Evolutionary conservation across 345 rosid genomes (phyloP), one percentile per base, ranked within the genome.

Genomic region (Heritiera fomes): DNA sequence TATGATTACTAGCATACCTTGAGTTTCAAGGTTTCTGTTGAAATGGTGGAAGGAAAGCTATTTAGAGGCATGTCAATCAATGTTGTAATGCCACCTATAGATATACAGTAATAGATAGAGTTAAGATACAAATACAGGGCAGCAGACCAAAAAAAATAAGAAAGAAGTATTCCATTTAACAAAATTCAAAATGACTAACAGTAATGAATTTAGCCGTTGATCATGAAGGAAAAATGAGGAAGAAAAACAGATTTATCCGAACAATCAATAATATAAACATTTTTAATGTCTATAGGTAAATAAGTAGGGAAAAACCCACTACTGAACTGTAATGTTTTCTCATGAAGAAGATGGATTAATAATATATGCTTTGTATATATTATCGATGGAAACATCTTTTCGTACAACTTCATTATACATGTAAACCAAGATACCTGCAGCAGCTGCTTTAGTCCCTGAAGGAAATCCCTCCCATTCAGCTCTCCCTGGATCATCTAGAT

Each of bases 401-500:
- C 3, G 18, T 30, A 7, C 18, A 62, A 46, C 68, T 32, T 55
- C 50, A 56, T 18, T 40, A 73, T 41, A 73, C 12, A 34, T 41
- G 28, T 58, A 58, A 78, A 71, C 15, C 20, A 53, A 76, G 62
- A 65, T 82, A 96, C 98, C 97, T 78, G 99, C 99, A 79, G 97
- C 97, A 78, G 99, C 98, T 68, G 99, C 99, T 82, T 85, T 92
- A 69, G 99, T 96, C 72, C 99, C 98, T 20, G 99, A 89, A 77
- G 92, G 89, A 86, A 92, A 96, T 40, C 99, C 99, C 89, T 96
- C 98, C 99, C 98, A 96, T 67, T 96, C 97, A 82, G 89, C 78
- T 87, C 95, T 91, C 76, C 98, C 97, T n/a, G 99, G 99, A 84
- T 94, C 99, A 88, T 96, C 97, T 79, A 94, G 95, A 87, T 96